Evolutionary conservation across 2,329 filamentous ascomycete species (phyloP).

Genomic region (Colletotrichum salicis): DNA sequence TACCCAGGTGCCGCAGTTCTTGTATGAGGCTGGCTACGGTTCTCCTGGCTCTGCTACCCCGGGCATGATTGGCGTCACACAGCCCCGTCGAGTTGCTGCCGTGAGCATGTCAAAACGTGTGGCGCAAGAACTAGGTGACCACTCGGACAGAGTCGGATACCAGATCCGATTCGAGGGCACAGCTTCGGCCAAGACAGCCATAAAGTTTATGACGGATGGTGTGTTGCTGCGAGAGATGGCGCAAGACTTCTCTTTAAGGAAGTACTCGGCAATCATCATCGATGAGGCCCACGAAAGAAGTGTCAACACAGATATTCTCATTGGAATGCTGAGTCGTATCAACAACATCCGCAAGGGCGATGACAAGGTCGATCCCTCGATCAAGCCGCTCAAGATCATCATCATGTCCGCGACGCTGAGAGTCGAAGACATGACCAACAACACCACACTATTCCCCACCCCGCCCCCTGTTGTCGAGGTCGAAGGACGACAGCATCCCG

Average conservation of each 20-base stretch:
- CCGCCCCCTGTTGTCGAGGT: conserved; percentile 88
- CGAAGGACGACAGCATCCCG: conserved; percentile 90
- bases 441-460: conserved; percentile 79
- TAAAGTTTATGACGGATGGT: conserved; percentile 99
- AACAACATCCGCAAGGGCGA: conserved; percentile 84
- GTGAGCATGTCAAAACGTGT: conserved; percentile 98
- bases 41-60: conserved; percentile 80
- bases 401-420: conserved; percentile 98
- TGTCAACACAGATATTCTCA: conserved; percentile 97
- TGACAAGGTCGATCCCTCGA: conserved; percentile 74
- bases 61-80: conserved; percentile 94
- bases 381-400: conserved; percentile 87
- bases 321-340: conserved; percentile 94
- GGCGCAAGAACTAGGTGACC: conserved; percentile 81
- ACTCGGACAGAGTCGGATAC: conserved; percentile 83
- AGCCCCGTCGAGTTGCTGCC: conserved; percentile 92
- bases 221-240: conserved; percentile 91
- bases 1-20: conserved; percentile 94
- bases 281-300: conserved; percentile 98
- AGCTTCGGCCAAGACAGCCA: conserved; percentile 80
- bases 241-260: conserved; percentile 85
- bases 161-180: conserved; percentile 96
- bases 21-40: conserved; percentile 94
- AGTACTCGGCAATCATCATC: conserved; percentile 94
- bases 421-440: conserved; percentile 90